A percentile compares a stretch with the other conserved stretches of the same genome.
Conservation (phyloP, 768 basidiomycete genomes). For the Candolleomyces aberdarensis region DNA sequence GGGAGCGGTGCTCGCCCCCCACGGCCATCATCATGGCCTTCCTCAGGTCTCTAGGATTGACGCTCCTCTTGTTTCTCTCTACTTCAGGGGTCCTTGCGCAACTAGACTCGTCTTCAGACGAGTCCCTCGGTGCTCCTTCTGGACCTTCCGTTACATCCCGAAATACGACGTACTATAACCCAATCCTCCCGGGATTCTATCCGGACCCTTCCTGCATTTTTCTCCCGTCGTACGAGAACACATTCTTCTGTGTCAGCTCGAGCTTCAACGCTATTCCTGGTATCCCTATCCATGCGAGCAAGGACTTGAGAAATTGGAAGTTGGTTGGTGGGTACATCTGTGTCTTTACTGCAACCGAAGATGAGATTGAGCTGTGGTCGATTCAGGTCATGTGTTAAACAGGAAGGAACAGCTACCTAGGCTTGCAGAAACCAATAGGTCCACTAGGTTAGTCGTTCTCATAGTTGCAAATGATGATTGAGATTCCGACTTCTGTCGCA, state of each 20-base stretch:
- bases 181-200: slow-evolving; percentile 26
- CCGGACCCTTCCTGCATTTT: slow-evolving; percentile 33
- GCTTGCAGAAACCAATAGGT: slow-evolving; percentile 15
- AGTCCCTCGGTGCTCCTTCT: background rate
- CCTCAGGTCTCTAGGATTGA: background rate
- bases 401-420: slow-evolving; percentile 13
- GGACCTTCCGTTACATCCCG: background rate
- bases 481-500: background rate
- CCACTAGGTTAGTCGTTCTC: slow-evolving; percentile 10
- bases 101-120: background rate
- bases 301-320: slow-evolving; percentile 28
- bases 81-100: background rate
- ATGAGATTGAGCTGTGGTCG: background rate
- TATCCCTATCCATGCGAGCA: slow-evolving; percentile 28
- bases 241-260: slow-evolving; percentile 30
- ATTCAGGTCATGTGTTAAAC: slow-evolving; percentile 13
- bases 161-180: slow-evolving; percentile 16
- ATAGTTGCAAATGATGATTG: background rate
- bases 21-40: background rate
- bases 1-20: background rate
- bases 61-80: background rate
- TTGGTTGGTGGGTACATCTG: slow-evolving; percentile 21
- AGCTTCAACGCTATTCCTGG: slow-evolving; percentile 34
- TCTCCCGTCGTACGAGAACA: slow-evolving; percentile 20
- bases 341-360: background rate